Evolutionary conservation across 2,329 filamentous ascomycete genomes (phyloP), one percentile per base, ranked within the genome.

Genomic region (Pseudogymnoascus sp.): DNA sequence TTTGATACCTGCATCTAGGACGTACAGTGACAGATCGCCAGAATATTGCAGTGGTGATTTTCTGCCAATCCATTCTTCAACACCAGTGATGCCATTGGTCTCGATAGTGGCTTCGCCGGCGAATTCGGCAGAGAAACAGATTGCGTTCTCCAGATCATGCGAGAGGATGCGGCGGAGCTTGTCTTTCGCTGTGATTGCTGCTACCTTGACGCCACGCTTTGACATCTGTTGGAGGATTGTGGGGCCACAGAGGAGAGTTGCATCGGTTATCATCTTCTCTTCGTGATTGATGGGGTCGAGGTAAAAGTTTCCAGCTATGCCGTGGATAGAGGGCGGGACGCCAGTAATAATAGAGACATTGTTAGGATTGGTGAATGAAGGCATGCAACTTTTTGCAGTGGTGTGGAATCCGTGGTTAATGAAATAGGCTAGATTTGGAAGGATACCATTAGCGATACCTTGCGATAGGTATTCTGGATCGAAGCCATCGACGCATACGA

Each of bases 261-360:
- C 76, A 63, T 79, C 76, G 1, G 72, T 65, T 10, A 78, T 69
- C 76, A 78, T 78, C 31, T 69, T 69, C 63, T 76, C 74, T 62
- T 76, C 65, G 12, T 73, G 72, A 1, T 75, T 77, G 15, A 68
- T 64, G 9, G 66, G 67, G 65, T 79, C 76, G 4, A 78, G 70
- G 63, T 74, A 79, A 67, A 73, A 79, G 64, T 79, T 78, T 0
- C 76, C 76, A 2, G 75, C 69, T 55, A 78, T 76, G 25, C 77
- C 77, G 58, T 79, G 76, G 7, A 73, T 67, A 3, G 70, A 63
- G 0, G 76, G 71, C 1, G 76, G 74, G 8, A 69, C 70, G 4
- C 76, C 76, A 1, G 76, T 78, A 66, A 78, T 76, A 61, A 78
- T 78, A 59, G 74, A 77, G 3, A 77, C 70, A 61, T 78, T 78